Conservation (phyloP, 208 protist species). For the Vickermania ingenoplastis region DNA sequence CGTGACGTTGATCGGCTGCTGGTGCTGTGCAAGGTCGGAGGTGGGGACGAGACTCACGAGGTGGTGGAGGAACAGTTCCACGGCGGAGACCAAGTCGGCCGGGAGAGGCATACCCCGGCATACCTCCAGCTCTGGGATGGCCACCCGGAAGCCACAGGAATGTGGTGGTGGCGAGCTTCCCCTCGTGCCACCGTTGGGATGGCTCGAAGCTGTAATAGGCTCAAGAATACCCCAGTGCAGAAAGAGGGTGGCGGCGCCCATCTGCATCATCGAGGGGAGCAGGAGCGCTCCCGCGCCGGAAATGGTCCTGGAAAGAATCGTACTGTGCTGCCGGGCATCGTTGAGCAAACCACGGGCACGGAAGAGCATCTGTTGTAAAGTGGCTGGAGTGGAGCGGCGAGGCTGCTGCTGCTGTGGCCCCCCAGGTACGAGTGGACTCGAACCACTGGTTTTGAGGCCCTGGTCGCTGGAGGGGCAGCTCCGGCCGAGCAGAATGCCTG, state of each 20-base stretch:
- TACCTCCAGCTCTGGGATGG: background rate
- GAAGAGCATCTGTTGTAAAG: background rate
- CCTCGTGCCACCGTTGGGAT: no score
- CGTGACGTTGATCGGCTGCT: background rate
- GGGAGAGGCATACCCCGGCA: background rate
- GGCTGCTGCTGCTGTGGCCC: no score
- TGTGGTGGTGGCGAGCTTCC: no score
- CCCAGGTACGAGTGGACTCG: no score
- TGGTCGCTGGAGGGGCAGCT: background rate
- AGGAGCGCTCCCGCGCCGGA: slow-evolving; percentile 23
- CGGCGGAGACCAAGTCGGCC: background rate
- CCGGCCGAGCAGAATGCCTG: background rate
- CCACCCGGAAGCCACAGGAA: background rate
- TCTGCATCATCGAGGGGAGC: slow-evolving; percentile 25
- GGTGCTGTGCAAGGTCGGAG: background rate
- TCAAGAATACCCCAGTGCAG: background rate
- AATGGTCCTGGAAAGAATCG: slow-evolving; percentile 36
- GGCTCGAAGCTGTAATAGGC: background rate
- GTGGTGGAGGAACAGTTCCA: background rate
- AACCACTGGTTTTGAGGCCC: slow-evolving; percentile 13
- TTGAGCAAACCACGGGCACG: background rate
- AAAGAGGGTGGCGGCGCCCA: slow-evolving; percentile 24
- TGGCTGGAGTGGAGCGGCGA: no score
- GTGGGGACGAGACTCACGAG: background rate
- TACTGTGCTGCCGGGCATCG: slow-evolving; percentile 2